Percentiles rank a stretch among this genome's conserved stretches.
Evolutionary conservation across 805 yeast species (phyloP).

Genomic region (Isabelozyma pseudorhagii): DNA sequence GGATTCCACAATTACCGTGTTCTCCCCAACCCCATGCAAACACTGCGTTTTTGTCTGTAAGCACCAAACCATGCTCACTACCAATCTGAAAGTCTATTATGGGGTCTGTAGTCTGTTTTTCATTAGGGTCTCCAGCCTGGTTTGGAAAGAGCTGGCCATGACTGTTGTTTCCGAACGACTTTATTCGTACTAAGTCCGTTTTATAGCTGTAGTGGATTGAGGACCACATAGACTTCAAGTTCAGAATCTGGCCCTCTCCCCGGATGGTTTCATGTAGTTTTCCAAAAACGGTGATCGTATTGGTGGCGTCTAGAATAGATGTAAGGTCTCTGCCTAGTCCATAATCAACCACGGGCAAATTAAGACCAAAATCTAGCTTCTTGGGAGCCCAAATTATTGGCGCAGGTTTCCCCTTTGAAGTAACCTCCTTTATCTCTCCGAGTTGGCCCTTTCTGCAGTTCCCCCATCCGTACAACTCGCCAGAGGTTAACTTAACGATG

Average conservation of each 20-base stretch:
- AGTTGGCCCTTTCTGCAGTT: constrained; percentile 61
- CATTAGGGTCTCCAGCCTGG: constrained; percentile 7
- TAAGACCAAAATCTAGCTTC: constrained; percentile 9
- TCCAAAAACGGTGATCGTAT: constrained; percentile 15
- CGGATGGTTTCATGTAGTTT: constrained; percentile 5
- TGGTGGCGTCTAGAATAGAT: constrained; percentile 22
- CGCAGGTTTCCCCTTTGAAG: constrained; percentile 9
- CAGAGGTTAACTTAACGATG: constrained; percentile 35
- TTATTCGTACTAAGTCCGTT: constrained; percentile 12
- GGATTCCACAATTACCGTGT: constrained; percentile 87
- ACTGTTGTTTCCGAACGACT: constrained; percentile 69
- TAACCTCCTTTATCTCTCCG: constrained; percentile 9
- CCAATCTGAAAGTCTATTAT: constrained; percentile 43
- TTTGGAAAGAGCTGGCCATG: constrained; percentile 60
- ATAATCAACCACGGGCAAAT: constrained; percentile 6
- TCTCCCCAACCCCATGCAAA: constrained; percentile 98
- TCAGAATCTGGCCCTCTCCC: not conserved
- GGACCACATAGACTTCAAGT: constrained; percentile 66
- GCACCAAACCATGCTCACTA: constrained; percentile 79
- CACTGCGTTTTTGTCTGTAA: constrained; percentile 31
- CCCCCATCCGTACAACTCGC: constrained; percentile 65
- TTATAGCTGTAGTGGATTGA: constrained; percentile 52
- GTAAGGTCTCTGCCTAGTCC: constrained; percentile 62
- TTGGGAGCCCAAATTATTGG: constrained; percentile 21
- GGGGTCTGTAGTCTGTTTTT: not conserved